Base-by-base conservation (phyloP, 768 basidiomycete genomes). In the Rhodocollybia butyracea region DNA sequence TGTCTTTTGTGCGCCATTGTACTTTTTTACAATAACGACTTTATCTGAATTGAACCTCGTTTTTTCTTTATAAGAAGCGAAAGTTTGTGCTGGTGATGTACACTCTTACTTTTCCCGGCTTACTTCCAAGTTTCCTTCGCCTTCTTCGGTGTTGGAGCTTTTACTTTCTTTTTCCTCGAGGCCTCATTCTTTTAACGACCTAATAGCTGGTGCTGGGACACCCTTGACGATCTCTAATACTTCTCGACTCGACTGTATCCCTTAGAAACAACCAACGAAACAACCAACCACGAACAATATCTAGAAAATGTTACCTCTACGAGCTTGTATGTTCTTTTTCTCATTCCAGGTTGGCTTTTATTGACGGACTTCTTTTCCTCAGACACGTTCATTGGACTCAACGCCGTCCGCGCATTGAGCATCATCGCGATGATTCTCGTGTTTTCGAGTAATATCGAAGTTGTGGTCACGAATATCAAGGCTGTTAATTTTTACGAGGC, bases 381-480 rank as follows among this genome's bases (percentile, higher is more conserved):
- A 81, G 80, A 84, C 61, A 64, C 80, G 24, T 94, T 92, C 75
- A 84, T 90, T 63, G 81, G 78, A 43, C 86, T 96, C 64, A 95
- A 96, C 64, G 77, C 66, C 64, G 79, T 91, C 64, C 90, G 94
- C 27, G 71, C 80, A 32, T 69, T 97, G 43, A 91, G 90, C 71
- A 84, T 97, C 62, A 78, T 95, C 50, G 78, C 84, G 7, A 79
- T 96, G 51, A 59, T 89, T 6, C 82, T 95, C 45, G 89, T 93
- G 41, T 88, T 96, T 58, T 75, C 89, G 13, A 91, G 82, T 74
- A 91, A 82, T 57, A 84, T 90, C 57, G 80, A 89, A 52, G 84
- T 84, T 26, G 77, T 91, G 41, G 86, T 86, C 26, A 78, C 80
- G 50, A 89, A 92, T 64, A 70, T 93, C 58, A 74, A 85, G 61